Evolutionary conservation across 768 basidiomycete genomes (phyloP), one percentile per base, ranked within the genome.

Genomic region (Mycena albidolilacea): DNA sequence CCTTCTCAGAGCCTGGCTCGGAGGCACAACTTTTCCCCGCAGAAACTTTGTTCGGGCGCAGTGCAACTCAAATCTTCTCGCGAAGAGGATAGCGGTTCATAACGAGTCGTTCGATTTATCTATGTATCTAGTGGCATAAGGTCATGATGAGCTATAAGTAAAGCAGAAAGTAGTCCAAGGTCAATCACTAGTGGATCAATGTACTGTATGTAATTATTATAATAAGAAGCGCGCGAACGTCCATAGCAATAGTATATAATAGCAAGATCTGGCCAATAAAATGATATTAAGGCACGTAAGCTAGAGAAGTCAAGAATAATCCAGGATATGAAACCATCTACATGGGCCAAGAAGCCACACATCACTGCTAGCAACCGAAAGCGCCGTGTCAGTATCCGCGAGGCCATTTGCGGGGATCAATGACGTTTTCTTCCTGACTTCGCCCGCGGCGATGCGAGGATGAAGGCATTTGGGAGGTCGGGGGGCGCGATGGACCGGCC

Each of bases 341-440:
- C 67, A 66, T 64, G 43, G 54, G 59, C 58, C 65, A 59, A 70
- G 64, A 77, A 69, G 70, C 54, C 41, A 38, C 44, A n/a, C 21
- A 12, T 61, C 7, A 69, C 79, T 78, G 75, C 67, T 75, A 76
- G 77, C 77, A 80, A 80, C 78, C 77, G 69, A 70, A 74, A 76
- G 68, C 69, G 79, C 81, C 77, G 82, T 80, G 83, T 87, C 82
- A 89, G 77, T 85, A 86, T 76, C 84, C 82, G 78, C 85, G 82
- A 78, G 84, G 78, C 87, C 87, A 90, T 80, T 87, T 88, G 78
- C 85, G 86, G 75, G 84, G 82, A 77, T 89, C 88, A 59, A 82
- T 80, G 62, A 79, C 80, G 61, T 84, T 57, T 41, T 66, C 84
- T 73, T 86, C 86, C 66, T 81, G 82, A 72, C 79, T 80, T 77